Evolutionary conservation across 2,329 filamentous ascomycete species (phyloP), one percentile per base, ranked within the genome.

Genomic region (Hymenoscyphus scutula): DNA sequence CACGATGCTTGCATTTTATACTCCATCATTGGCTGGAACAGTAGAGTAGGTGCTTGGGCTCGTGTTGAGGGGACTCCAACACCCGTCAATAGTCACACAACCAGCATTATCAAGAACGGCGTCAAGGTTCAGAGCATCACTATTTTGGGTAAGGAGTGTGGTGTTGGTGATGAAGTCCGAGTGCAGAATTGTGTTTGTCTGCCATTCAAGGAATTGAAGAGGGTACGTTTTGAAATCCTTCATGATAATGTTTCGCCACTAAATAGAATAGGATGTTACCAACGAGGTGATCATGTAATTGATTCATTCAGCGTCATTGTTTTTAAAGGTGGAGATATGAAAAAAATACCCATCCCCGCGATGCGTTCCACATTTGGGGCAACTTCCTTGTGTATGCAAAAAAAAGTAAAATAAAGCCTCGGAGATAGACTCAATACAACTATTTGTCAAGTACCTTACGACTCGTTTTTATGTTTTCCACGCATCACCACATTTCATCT

Each of bases 121-220:
- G 88, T 98, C 77, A 98, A 98, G 83, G 95, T 99, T 58, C 95
- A 98, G 82, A 96, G 92, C 77, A 95, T 98, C 74, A 98, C 94
- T 55, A 99, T 98, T 69, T 78, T 99, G 66, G 94, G 94, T 75
- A 97, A 98, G 82, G 95, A 99, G 77, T 98, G 94, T 74, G 86
- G 82, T 61, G 95, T 98, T 32, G 92, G 89, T 3, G 95, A 99
- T 72, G 95, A 98, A 78, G 89, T 98, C 11, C 87, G 92, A 66
- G 92, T 99, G 71, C 94, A 98, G 81, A 98, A 99, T 80, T 99
- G 95, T 76, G 88, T 99, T 64, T 98, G 95, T 80, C 79, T 99
- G 80, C 95, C 95, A 10, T 97, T 93, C 79, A 99, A 99, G 84
- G 95, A 98, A 80, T 79, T 99, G 76, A 98, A 97, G 87, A 86